These are phyloP conservation scores for Fusarium heterosporum DNA, from an alignment of 2,329 filamentous ascomycete genomes.

Conservation along the genomic window DNA sequence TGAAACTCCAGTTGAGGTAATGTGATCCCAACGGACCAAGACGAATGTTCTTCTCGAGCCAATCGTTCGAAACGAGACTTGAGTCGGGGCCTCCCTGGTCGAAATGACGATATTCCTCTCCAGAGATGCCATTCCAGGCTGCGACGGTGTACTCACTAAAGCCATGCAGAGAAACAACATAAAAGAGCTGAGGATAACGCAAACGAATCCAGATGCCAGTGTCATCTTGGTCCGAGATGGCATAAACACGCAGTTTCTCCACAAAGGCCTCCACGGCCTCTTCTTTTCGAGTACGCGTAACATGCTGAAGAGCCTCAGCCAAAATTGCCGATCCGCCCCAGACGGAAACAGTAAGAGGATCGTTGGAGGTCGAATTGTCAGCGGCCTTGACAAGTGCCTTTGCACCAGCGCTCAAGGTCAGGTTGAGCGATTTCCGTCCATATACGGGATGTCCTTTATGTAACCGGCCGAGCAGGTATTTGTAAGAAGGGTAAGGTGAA, in stretches of 20 bases:
- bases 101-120: constrained; percentile 20
- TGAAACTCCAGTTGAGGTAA: constrained; percentile 10
- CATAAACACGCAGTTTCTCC: constrained; percentile 61
- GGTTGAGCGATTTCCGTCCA: constrained; percentile 36
- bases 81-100: constrained; percentile 19
- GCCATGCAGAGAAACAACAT: constrained; percentile 65
- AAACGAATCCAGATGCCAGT: constrained; percentile 66
- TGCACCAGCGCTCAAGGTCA: constrained; percentile 50
- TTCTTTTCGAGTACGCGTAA: constrained; percentile 39
- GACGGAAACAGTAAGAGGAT: constrained; percentile 62
- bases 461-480: not conserved
- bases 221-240: constrained; percentile 71
- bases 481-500: not conserved
- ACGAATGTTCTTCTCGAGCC: constrained; percentile 8
- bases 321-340: constrained; percentile 67
- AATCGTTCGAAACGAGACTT: constrained; percentile 3
- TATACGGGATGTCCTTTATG: constrained; percentile 35
- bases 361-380: not conserved
- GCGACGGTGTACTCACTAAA: constrained; percentile 66
- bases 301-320: constrained; percentile 59
- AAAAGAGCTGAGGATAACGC: constrained; percentile 65
- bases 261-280: constrained; percentile 53
- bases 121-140: constrained; percentile 64
- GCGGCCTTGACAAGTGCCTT: constrained; percentile 54
- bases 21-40: constrained; percentile 16